Base-by-base conservation (phyloP, 2,329 filamentous ascomycete species). In the Fusarium pilosicola region DNA sequence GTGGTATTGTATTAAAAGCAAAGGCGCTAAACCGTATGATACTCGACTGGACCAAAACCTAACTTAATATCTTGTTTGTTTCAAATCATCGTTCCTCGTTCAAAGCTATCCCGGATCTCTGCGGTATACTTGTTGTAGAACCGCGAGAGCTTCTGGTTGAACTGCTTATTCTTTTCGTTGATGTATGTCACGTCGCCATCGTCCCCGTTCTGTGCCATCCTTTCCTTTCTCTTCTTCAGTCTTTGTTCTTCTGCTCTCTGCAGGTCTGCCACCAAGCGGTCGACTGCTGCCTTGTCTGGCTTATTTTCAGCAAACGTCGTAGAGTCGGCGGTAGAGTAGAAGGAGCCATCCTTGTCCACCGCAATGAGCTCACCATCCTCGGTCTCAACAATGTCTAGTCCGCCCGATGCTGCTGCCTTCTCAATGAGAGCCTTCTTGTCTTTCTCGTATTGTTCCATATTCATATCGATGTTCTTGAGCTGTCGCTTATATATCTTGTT, bases 91-190 rank as follows among this genome's bases (percentile, higher is more conserved):
- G 96, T 98, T 24, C 96, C 96, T 74, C 96, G 90, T 88, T 99
- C 96, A 82, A 99, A 99, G 83, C 93, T 98, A 80, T 99, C 96
- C 80, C 96, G 88, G 78, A 99, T 98, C 82, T 99, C 96, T 38
- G 93, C 91, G 51, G 96, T 99, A 83, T 99, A 99, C 87, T 97
- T 97, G 85, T 99, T 96, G 85, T 99, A 99, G 86, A 98, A 99
- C 75, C 96, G 88, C 61, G 93, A 88, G 83, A 99, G 86, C 86
- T 99, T 98, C 86, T 97, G 92, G 90, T 99, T 99, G 87, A 99
- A 99, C 88, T 98, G 95, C 88, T 98, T 98, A 88, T 99, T 99
- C 92, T 99, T 98, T 85, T 98, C 95, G 85, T 99, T 99, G 89
- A 99, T 99, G 84, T 97, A 98, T 13, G 96, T 98, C 78, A 98